Base-by-base conservation (phyloP, 495 filamentous ascomycete genomes). In the Friedmanniomyces endolithicus region DNA sequence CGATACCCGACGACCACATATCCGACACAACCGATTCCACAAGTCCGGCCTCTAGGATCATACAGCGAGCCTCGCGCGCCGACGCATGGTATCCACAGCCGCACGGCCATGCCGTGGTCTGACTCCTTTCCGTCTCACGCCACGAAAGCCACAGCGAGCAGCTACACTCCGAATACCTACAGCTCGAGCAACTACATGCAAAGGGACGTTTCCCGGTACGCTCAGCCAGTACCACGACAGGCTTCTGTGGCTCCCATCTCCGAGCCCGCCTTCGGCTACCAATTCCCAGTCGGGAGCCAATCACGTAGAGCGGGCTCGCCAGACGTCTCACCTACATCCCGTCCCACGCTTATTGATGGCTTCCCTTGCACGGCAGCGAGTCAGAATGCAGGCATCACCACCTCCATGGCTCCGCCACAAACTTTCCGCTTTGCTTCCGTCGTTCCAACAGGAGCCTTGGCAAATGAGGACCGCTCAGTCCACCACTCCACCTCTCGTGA, bases 81-180 rank as follows among this genome's bases (percentile, higher is more conserved):
- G n/a, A 55, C 53, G 33, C 31, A 62, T 50, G 58, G 52, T 24
- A 54, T 50, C n/a, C 56, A 63, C 37, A 60, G 53, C 50, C 53
- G 57, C 20, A 40, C 22, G 12, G 53, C 57, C 17, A 52, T 60
- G 57, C 53, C 57, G 1, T 63, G 61, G 61, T 40, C 37, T 23
- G 12, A n/a, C 12, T 48, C 47, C 23, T 50, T 11, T 16, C 31
- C 17, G 2, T 23, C 40, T 47, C 40, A 24, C 27, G 11, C 12
- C 11, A 39, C 53, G n/a, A 47, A 4, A 19, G 20, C 44, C 8
- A 47, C 24, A 22, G 24, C 44, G 44, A 47, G 44, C 23, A 47
- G 23, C 23, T 24, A 22, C 23, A 22, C 17, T 16, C 12, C 44
- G 20, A 27, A 19, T 19, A 47, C 6, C 16, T 47, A 19, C 37